These are phyloP conservation scores for Posidonia oceanica DNA, from an alignment of 116 monocot genomes.

Conservation along the genomic window DNA sequence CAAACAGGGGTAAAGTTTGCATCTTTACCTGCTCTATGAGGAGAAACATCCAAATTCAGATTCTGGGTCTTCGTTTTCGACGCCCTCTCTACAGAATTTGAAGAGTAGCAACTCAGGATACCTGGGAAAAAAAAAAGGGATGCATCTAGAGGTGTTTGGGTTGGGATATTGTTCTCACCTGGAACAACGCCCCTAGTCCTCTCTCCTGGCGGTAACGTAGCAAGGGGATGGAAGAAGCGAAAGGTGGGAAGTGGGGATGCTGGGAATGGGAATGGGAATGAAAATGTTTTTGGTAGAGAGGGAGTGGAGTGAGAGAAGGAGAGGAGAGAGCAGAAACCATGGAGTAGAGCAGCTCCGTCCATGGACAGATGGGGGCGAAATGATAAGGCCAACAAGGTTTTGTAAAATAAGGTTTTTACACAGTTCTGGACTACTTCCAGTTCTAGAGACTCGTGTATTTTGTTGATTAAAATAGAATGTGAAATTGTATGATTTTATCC, in stretches of 20 bases:
- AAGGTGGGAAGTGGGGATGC: neutral
- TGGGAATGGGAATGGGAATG: neutral
- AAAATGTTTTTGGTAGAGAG: neutral
- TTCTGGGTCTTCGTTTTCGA: slow-evolving; percentile 8
- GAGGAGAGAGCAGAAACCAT: neutral
- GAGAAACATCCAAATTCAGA: slow-evolving; percentile 61
- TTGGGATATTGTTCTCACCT: neutral
- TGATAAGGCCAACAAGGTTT: neutral
- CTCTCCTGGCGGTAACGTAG: neutral
- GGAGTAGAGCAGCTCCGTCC: neutral
- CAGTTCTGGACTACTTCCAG: too few relatives aligned
- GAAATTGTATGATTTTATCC: too few relatives aligned
- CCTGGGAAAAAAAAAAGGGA: neutral
- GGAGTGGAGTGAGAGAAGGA: neutral
- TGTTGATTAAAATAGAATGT: too few relatives aligned
- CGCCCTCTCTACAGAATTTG: neutral
- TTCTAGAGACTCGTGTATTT: too few relatives aligned
- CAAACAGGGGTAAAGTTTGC: neutral
- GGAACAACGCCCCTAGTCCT: neutral
- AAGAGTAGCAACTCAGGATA: neutral
- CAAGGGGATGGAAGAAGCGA: neutral
- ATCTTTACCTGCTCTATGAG: slow-evolving; percentile 76
- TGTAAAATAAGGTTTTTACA: too few relatives aligned
- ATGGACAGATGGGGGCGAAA: neutral
- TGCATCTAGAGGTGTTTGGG: neutral